These are phyloP conservation scores for Paecilomyces dactylethromorphus DNA, from an alignment of 2,329 filamentous ascomycete species.

Conservation along the genomic window DNA sequence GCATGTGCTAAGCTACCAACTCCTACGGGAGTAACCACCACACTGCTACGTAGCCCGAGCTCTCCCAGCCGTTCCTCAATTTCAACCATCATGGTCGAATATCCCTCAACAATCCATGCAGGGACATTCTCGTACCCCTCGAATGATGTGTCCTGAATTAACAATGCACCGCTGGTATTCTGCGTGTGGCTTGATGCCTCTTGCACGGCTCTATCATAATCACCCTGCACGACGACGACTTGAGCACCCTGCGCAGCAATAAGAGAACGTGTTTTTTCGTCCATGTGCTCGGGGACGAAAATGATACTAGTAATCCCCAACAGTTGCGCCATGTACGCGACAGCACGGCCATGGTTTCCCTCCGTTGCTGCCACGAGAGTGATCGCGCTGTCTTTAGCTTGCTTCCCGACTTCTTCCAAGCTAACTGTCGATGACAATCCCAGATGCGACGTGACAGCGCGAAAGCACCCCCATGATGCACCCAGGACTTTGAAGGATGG, in stretches of 20 bases:
- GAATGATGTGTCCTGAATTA: conserved; percentile 66
- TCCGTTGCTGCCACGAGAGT: conserved; percentile 61
- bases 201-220: conserved; percentile 59
- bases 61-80: conserved; percentile 54
- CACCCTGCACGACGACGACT: conserved; percentile 49
- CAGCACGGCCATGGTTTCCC: conserved; percentile 70
- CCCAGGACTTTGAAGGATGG: conserved; percentile 77
- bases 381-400: conserved; percentile 25
- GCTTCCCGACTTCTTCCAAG: conserved; percentile 38
- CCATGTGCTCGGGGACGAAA: conserved; percentile 57
- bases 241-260: conserved; percentile 59
- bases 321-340: conserved; percentile 60
- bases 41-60: conserved; percentile 33
- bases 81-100: conserved; percentile 65
- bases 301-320: conserved; percentile 52
- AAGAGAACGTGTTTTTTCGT: conserved; percentile 43
- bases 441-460: conserved; percentile 46
- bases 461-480: conserved; percentile 65
- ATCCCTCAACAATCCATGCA: conserved; percentile 71
- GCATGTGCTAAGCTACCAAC: conserved; percentile 69
- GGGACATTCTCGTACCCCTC: conserved; percentile 57
- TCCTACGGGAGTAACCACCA: conserved; percentile 61
- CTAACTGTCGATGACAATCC: conserved; percentile 36
- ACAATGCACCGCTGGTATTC: conserved; percentile 36
- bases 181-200: conserved; percentile 40